Base-by-base conservation (phyloP, 306 rosid genomes). In the Corylus avellana region DNA sequence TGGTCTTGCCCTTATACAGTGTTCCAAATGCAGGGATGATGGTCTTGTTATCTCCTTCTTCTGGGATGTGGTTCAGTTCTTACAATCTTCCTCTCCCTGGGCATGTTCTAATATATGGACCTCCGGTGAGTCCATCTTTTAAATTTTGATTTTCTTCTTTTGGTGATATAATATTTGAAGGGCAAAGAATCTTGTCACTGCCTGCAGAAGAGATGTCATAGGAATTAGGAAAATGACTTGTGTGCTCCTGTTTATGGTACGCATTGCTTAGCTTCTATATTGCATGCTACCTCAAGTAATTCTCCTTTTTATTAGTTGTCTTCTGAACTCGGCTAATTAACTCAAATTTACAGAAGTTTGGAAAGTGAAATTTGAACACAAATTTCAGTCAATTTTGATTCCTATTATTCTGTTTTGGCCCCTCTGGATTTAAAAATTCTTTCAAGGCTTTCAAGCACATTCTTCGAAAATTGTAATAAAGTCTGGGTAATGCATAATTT, bases 81-180 rank as follows among this genome's bases (percentile, higher is more conserved):
- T 79, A 88, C 73, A 72, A 88, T 70, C 83, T 94, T 64, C 97
- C 93, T 55, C 90, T 94, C 78, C 97, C 98, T 48, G 98, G 98
- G 49, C 94, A 94, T 84, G 86, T 91, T 84, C 86, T 94, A 58
- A 83, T 94, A 76, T 81, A 87, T 83, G 98, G 97, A 84, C 98
- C 98, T 70, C 70, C 97, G n/a, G 98, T 94, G 86, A 88, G 98
- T 91, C 46, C 71, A 68, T 66, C 62, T 76, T 84, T 67, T 67
- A 20, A 67, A 20, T 67, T 29, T 67, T 37, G 72, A 10, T 67
- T 44, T 39, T 18, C 50, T 77, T 35, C 18, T 18, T 37, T 44
- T 56, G 54, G 29, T 76, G 57, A 47, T 77, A 44, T 68, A 39
- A 17, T 46, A 18, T 13, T 70, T 59, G 73, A 35, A 42, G 46